Conservation (phyloP, 768 basidiomycete species). For the Cystofilobasidium macerans region DNA sequence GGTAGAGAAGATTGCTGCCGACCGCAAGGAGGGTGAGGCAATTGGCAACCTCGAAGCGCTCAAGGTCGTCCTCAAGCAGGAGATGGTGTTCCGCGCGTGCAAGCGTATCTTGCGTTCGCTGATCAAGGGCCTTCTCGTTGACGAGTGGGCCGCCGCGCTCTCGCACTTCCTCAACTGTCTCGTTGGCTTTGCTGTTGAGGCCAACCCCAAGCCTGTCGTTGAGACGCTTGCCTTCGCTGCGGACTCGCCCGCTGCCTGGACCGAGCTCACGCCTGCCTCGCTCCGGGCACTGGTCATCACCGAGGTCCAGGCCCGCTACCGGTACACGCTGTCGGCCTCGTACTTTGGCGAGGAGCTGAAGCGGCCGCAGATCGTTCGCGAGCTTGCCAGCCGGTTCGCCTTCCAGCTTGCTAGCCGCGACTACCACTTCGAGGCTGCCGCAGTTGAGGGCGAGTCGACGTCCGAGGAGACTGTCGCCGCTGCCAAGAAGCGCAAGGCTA, state of each 20-base stretch:
- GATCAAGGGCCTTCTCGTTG: slow-evolving; percentile 33
- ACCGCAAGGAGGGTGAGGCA: slow-evolving; percentile 29
- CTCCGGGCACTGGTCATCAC: slow-evolving; percentile 34
- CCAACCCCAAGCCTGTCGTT: slow-evolving; percentile 36
- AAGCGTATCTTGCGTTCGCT: slow-evolving; percentile 41
- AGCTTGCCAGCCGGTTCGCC: slow-evolving; percentile 39
- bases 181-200: slow-evolving; percentile 36
- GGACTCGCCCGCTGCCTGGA: slow-evolving; percentile 33
- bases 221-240: slow-evolving; percentile 33
- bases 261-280: slow-evolving; percentile 37
- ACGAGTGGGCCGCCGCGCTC: slow-evolving; percentile 34
- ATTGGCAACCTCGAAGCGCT: slow-evolving; percentile 33
- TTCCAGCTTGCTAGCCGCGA: slow-evolving; percentile 40
- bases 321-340: slow-evolving; percentile 35
- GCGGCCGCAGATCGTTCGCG: slow-evolving; percentile 40
- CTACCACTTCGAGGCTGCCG: slow-evolving; percentile 35
- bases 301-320: slow-evolving; percentile 38
- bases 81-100: slow-evolving; percentile 42
- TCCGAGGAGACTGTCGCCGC: slow-evolving; percentile 10
- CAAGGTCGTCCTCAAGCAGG: slow-evolving; percentile 36
- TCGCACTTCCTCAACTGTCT: slow-evolving; percentile 45
- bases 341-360: slow-evolving; percentile 34
- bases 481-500: slow-evolving; percentile 30
- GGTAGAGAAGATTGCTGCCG: slow-evolving; percentile 34
- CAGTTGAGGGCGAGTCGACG: slow-evolving; percentile 7